phyloP scores from a whole-genome alignment of 1,139 yeast species.

The Candida glucosophila region DNA sequence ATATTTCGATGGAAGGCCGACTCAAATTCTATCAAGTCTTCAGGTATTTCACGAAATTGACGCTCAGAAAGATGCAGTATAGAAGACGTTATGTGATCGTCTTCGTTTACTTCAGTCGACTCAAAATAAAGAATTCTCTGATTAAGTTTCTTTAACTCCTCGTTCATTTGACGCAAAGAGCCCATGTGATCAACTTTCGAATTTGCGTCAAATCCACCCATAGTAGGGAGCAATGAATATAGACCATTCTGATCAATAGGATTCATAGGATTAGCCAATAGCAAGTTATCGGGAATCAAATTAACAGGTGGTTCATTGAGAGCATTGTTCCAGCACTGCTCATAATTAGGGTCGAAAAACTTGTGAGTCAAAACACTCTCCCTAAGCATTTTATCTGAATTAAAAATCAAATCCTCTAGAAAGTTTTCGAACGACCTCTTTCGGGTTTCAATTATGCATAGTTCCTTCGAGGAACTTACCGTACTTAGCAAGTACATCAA shows the following conservation, averaged over 20 bases:
- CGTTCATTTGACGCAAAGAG: slow-evolving; percentile 25
- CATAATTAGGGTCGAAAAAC: slow-evolving; percentile 42
- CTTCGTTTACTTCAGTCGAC: slow-evolving; percentile 3
- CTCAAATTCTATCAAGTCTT: slow-evolving; percentile 27
- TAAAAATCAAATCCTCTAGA: slow-evolving; percentile 27
- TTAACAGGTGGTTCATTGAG: slow-evolving; percentile 38
- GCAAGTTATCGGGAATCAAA: slow-evolving; percentile 29
- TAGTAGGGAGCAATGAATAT: slow-evolving; percentile 31
- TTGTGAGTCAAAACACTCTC: slow-evolving; percentile 30
- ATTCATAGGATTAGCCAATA: slow-evolving; percentile 36
- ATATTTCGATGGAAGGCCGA: slow-evolving; percentile 25
- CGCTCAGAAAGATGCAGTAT: slow-evolving; percentile 6
- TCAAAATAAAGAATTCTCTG: slow-evolving; percentile 28
- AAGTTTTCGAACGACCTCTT: slow-evolving; percentile 31
- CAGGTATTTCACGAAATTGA: slow-evolving; percentile 23
- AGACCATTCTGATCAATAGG: slow-evolving; percentile 41
- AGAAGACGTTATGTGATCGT: no score
- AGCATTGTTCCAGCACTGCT: slow-evolving; percentile 40
- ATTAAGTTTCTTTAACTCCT: slow-evolving; percentile 25
- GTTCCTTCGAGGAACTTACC: slow-evolving; percentile 28
- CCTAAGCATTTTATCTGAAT: slow-evolving; percentile 16
- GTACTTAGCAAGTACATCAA: slow-evolving; percentile 33
- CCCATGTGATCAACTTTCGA: slow-evolving; percentile 25
- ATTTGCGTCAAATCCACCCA: slow-evolving; percentile 27
- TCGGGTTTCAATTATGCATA: slow-evolving; percentile 33